Evolutionary conservation across 2,329 filamentous ascomycete species (phyloP).

Genomic region (Nakataea oryzae): DNA sequence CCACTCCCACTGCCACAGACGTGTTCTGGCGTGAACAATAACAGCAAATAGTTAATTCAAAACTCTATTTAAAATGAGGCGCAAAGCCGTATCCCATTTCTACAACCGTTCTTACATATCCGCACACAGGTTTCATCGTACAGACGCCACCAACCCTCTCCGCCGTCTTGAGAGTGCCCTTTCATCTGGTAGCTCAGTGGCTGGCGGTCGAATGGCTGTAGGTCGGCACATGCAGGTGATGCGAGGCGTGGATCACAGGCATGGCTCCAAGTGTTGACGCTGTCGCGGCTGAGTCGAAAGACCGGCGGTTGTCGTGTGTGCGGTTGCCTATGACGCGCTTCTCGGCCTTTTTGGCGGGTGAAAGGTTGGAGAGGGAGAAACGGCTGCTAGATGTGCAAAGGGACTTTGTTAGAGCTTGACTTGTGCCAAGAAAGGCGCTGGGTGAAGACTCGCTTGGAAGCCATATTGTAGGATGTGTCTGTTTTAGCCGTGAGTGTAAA

Average conservation of each 20-base stretch:
- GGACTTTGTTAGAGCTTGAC: background rate
- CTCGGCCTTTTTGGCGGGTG: slow-evolving; percentile 2
- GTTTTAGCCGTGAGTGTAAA: background rate
- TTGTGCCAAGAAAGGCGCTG: background rate
- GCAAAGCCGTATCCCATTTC: no score
- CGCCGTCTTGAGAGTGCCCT: no score
- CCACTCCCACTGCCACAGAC: no score
- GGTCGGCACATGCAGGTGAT: background rate
- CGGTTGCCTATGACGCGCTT: background rate
- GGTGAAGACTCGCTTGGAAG: background rate
- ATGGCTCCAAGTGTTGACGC: background rate
- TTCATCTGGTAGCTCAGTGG: background rate
- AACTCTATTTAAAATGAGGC: no score
- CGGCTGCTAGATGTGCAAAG: background rate
- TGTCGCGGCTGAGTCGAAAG: background rate
- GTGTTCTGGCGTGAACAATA: no score
- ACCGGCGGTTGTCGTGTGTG: background rate
- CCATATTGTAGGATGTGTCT: background rate
- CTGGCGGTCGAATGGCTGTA: background rate
- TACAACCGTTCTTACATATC: no score
- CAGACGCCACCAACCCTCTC: no score
- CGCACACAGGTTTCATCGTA: no score
- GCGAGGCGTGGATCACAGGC: background rate
- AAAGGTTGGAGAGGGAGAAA: slow-evolving; percentile 1
- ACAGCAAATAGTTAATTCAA: no score